A percentile compares a stretch with the other conserved stretches of the same genome.
Conservation (phyloP, 2,329 filamentous ascomycete genomes). For the Diplocarpon rosae region DNA sequence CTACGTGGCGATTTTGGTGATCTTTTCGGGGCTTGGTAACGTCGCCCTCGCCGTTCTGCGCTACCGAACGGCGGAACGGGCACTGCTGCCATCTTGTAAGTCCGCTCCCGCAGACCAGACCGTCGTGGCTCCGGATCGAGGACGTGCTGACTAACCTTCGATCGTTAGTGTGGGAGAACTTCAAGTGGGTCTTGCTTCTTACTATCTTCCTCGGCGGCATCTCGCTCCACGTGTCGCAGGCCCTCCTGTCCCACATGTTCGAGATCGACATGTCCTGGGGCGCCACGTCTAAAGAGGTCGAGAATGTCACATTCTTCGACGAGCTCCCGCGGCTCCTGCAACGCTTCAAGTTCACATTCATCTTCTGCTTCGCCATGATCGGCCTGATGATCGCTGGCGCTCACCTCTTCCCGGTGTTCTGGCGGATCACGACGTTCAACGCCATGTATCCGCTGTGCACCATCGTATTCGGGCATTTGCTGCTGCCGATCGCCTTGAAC, state of each 20-base stretch:
- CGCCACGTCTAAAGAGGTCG: constrained; percentile 71
- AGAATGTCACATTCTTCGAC: constrained; percentile 75
- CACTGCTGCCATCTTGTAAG: constrained; percentile 28
- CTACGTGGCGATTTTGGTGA: constrained; percentile 70
- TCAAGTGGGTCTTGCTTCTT: constrained; percentile 65
- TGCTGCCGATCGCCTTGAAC: constrained; percentile 64
- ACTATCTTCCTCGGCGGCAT: constrained; percentile 76
- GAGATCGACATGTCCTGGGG: constrained; percentile 82
- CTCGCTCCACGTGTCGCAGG: constrained; percentile 70
- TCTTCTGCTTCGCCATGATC: constrained; percentile 40
- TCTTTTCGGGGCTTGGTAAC: constrained; percentile 68
- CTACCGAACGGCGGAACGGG: constrained; percentile 56
- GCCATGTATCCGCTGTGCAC: constrained; percentile 68
- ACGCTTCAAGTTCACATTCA: constrained; percentile 48
- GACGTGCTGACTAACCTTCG: too few species aligned
- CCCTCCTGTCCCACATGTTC: constrained; percentile 72
- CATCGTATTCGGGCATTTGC: constrained; percentile 56
- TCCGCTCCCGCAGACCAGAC: too few species aligned
- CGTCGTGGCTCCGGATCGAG: too few species aligned
- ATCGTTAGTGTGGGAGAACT: constrained; percentile 27
- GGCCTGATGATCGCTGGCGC: constrained; percentile 48
- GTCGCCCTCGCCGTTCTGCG: constrained; percentile 60
- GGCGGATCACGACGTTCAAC: constrained; percentile 60
- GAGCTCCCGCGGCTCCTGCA: constrained; percentile 70
- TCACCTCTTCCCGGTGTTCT: constrained; percentile 45